Conservation (phyloP, 257 asterid genomes). For the Forsythia suspensa region DNA sequence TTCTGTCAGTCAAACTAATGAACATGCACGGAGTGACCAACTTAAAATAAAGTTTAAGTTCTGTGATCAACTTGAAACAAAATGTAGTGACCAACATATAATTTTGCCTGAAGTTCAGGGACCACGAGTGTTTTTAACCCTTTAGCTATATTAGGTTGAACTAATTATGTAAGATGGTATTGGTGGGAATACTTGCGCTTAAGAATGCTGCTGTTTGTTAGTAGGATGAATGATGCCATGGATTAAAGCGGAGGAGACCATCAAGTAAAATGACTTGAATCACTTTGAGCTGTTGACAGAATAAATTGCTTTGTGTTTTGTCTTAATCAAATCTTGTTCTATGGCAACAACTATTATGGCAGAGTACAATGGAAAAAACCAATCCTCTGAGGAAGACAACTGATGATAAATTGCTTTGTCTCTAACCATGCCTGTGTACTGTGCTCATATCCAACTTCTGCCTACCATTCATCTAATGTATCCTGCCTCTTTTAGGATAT, state of each 20-base stretch:
- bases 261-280: background rate
- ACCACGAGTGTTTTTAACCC: background rate
- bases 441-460: constrained; percentile 9
- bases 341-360: background rate
- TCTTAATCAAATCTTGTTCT: background rate
- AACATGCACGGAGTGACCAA: background rate
- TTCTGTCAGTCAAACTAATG: background rate
- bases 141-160: background rate
- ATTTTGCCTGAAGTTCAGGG: background rate
- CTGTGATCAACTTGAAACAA: background rate
- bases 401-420: background rate
- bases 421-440: background rate
- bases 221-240: background rate
- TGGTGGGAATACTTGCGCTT: background rate
- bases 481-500: background rate
- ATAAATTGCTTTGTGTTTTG: background rate
- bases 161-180: background rate
- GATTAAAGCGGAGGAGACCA: constrained; percentile 2
- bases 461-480: background rate
- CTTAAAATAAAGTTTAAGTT: background rate
- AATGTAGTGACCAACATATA: background rate
- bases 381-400: background rate
- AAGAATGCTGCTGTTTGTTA: background rate
- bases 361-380: background rate
- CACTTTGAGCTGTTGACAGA: background rate